Evolutionary conservation across 2,329 filamentous ascomycete genomes (phyloP).

Genomic region (Exophiala dermatitidis): DNA sequence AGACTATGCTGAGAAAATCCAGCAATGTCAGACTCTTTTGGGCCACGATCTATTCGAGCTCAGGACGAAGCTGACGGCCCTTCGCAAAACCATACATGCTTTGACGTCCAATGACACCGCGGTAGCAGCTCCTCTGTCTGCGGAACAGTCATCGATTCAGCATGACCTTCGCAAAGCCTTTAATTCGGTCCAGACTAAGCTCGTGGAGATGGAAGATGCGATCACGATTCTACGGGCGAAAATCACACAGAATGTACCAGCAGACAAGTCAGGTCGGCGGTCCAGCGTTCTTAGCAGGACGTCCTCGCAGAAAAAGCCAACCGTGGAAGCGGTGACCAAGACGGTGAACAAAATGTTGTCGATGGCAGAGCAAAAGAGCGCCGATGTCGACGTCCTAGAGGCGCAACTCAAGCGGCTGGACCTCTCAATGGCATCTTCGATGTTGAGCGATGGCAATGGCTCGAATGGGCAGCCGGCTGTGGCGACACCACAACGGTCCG

Average conservation of each 20-base stretch:
- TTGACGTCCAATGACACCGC: slow-evolving; percentile 63
- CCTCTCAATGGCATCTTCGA: slow-evolving; percentile 32
- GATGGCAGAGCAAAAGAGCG: slow-evolving; percentile 85
- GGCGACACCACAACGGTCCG: slow-evolving; percentile 13
- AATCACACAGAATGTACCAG: slow-evolving; percentile 52
- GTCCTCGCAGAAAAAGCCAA: slow-evolving; percentile 55
- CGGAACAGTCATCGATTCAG: slow-evolving; percentile 77
- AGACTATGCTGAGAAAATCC: slow-evolving; percentile 61
- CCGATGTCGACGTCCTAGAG: slow-evolving; percentile 85
- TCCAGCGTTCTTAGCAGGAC: slow-evolving; percentile 23
- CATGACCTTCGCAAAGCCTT: slow-evolving; percentile 73
- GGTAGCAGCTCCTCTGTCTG: slow-evolving; percentile 66
- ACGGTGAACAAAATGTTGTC: slow-evolving; percentile 89
- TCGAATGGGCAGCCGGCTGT: slow-evolving; percentile 4
- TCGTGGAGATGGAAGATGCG: slow-evolving; percentile 72
- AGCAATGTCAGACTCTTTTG: slow-evolving; percentile 58
- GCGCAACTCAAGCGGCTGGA: slow-evolving; percentile 71
- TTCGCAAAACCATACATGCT: slow-evolving; percentile 66
- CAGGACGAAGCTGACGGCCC: slow-evolving; percentile 66
- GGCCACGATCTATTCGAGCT: slow-evolving; percentile 64
- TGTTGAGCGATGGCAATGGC: slow-evolving; percentile 12
- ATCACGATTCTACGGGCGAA: slow-evolving; percentile 72
- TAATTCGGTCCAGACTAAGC: slow-evolving; percentile 62
- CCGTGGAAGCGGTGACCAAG: slow-evolving; percentile 82
- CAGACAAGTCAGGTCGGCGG: slow-evolving; percentile 45